These are phyloP conservation scores for Hygrocybe coccinea DNA, from an alignment of 768 basidiomycete genomes.

Conservation along the genomic window DNA sequence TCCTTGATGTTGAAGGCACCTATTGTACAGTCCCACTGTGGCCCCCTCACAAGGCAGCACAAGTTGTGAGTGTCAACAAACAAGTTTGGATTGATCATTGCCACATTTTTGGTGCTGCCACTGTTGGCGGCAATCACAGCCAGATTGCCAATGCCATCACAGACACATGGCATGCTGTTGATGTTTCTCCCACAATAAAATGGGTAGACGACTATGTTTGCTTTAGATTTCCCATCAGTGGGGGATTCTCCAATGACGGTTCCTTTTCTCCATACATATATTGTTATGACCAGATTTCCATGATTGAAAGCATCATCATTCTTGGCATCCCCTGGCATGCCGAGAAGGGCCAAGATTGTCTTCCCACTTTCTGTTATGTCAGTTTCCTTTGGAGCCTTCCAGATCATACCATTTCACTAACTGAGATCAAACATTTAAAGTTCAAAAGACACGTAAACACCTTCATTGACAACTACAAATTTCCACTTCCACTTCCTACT, in stretches of 20 bases:
- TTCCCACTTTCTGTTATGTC: constrained; percentile 16
- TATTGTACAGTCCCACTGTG: constrained; percentile 24
- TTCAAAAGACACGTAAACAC: constrained; percentile 8
- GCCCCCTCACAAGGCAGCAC: constrained; percentile 23
- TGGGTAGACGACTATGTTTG: constrained; percentile 30
- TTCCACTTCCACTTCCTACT: no score
- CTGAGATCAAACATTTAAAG: constrained; percentile 25
- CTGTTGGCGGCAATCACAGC: constrained; percentile 23
- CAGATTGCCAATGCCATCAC: constrained; percentile 21
- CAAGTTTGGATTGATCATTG: constrained; percentile 20
- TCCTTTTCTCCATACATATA: constrained; percentile 10
- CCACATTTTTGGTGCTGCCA: constrained; percentile 22
- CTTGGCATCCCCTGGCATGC: constrained; percentile 26
- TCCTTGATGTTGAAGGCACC: constrained; percentile 27
- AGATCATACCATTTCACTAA: constrained; percentile 20
- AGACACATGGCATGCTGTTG: constrained; percentile 21
- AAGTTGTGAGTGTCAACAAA: constrained; percentile 14
- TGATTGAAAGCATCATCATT: constrained; percentile 7
- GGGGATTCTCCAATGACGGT: constrained; percentile 23
- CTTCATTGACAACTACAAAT: constrained; percentile 6
- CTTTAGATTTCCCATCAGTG: constrained; percentile 17
- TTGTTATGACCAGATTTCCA: constrained; percentile 12
- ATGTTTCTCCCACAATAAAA: constrained; percentile 17
- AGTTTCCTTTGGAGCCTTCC: constrained; percentile 30
- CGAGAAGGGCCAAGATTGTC: constrained; percentile 18